These are phyloP conservation scores for Leccinum imitatum DNA, from an alignment of 768 basidiomycete species.

Conservation along the genomic window DNA sequence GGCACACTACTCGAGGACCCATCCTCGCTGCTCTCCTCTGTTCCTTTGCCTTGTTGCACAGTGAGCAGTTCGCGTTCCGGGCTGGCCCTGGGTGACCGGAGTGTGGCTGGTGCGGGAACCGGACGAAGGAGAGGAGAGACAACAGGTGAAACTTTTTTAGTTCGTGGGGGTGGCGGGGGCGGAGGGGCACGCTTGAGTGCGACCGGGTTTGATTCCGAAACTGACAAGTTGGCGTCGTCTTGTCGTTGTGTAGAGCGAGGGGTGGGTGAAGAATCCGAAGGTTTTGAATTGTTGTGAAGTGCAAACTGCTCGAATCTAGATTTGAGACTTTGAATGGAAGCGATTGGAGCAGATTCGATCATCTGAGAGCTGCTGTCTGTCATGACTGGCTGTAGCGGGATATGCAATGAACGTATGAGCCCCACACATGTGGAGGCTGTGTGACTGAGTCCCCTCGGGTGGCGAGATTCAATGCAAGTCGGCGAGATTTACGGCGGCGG, in stretches of 20 bases:
- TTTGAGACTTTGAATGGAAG: conserved; percentile 67
- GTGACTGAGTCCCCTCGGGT: neutral
- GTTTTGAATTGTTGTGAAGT: conserved; percentile 31
- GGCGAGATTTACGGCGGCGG: neutral
- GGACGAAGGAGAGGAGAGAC: conserved; percentile 55
- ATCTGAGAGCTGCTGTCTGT: conserved; percentile 22
- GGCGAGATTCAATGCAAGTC: neutral
- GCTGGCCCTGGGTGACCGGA: conserved; percentile 21
- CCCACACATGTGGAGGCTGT: conserved; percentile 5
- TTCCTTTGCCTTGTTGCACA: neutral
- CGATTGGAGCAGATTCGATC: conserved; percentile 53
- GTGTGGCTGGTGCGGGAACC: conserved; percentile 39
- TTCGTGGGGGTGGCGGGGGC: conserved; percentile 48
- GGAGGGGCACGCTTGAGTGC: conserved; percentile 54
- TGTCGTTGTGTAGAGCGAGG: conserved; percentile 44
- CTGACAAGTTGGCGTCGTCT: conserved; percentile 29
- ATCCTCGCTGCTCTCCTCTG: conserved; percentile 18
- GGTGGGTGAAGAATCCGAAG: conserved; percentile 32
- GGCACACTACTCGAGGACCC: conserved; percentile 33
- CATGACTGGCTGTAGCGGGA: conserved; percentile 11
- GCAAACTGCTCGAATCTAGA: conserved; percentile 73
- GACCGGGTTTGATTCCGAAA: conserved; percentile 49
- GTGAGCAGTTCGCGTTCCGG: conserved; percentile 16
- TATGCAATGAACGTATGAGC: conserved; percentile 6
- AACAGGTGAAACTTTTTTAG: conserved; percentile 39